Evolutionary conservation across 2,329 filamentous ascomycete species (phyloP).

Genomic region (Fusarium keratoplasticum): DNA sequence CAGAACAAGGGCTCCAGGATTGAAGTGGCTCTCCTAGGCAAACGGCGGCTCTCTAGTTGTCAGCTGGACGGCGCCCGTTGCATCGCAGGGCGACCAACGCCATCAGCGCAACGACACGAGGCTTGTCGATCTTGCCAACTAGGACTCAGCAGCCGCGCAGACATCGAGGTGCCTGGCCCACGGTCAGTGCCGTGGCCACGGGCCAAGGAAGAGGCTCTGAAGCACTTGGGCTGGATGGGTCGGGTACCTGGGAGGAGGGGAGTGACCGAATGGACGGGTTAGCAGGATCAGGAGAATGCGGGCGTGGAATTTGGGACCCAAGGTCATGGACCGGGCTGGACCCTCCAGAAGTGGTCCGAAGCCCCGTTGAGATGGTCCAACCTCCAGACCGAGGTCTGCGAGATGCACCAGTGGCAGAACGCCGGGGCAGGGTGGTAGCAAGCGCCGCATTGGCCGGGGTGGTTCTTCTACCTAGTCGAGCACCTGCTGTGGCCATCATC

Average conservation of each 20-base stretch:
- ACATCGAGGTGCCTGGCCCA: neutral
- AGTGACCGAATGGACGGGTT: conserved; percentile 7
- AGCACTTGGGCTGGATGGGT: neutral
- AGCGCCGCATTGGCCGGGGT: conserved; percentile 31
- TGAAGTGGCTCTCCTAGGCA: neutral
- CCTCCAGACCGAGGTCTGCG: conserved; percentile 2
- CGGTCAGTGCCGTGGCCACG: neutral
- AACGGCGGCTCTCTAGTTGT: conserved; percentile 9
- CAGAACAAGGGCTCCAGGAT: neutral
- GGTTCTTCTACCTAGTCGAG: neutral
- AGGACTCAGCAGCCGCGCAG: conserved; percentile 7
- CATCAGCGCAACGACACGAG: conserved; percentile 5
- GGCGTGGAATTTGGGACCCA: conserved; percentile 13
- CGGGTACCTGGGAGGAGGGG: conserved; percentile 6
- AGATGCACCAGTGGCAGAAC: conserved; percentile 22
- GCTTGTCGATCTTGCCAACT: conserved; percentile 8
- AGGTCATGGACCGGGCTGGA: conserved; percentile 36
- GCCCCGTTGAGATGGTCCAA: conserved; percentile 30
- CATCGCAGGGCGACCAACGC: conserved; percentile 1
- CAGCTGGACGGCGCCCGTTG: conserved; percentile 10
- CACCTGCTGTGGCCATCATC: conserved; percentile 11
- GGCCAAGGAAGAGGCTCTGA: conserved; percentile 3
- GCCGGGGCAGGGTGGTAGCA: conserved; percentile 24
- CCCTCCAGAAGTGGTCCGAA: conserved; percentile 35
- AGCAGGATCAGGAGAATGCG: conserved; percentile 1